Base-by-base conservation (phyloP, 1,139 yeast genomes). In the Ogataea hybrid region DNA sequence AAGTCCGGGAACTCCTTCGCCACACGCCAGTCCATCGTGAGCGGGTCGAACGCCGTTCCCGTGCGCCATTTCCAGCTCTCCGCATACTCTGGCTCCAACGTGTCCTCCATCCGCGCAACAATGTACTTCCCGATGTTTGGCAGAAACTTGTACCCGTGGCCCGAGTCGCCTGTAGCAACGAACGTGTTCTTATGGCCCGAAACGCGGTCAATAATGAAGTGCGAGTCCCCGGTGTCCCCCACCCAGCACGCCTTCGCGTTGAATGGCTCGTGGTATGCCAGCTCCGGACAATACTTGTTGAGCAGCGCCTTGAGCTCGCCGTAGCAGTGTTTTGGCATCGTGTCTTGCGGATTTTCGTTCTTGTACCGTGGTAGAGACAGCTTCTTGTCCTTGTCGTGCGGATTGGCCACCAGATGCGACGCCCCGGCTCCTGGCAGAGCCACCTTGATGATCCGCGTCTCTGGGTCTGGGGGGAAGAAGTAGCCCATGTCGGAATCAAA, bases 161-260 rank as follows among this genome's bases (percentile, higher is more conserved):
- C 75, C 6, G 74, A 66, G 51, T 69, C 75, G 21, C 78, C 78
- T 6, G 71, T 58, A 0, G 73, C 74, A 6, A 69, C 65, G 36
- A 49, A 64, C 1, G 69, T 53, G 18, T 63, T 62, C 0, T 37
- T 27, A n/a, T 43, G 48, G 1, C 50, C 46, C 0, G 78, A 78
- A 10, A 67, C 65, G 16, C 53, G 48, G 47, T 71, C 77, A 28
- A 73, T 66, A 7, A 73, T 54, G 43, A 72, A 72, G 46, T 72
- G 63, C 10, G 70, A 62, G 36, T 66, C 67, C 2, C 67, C 52
- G 9, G 75, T 65, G 47, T 73, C 78, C 5, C 71, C 72, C 36
- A 70, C 65, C 79, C 78, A 73, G 48, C 78, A 72, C 6, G 66
- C 54, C 49, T 70, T 71, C 23, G 67, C 62, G 35, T 64, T 65